Evolutionary conservation across 108 stramenopile species (phyloP).

Genomic region (Nitzschia inconspicua): DNA sequence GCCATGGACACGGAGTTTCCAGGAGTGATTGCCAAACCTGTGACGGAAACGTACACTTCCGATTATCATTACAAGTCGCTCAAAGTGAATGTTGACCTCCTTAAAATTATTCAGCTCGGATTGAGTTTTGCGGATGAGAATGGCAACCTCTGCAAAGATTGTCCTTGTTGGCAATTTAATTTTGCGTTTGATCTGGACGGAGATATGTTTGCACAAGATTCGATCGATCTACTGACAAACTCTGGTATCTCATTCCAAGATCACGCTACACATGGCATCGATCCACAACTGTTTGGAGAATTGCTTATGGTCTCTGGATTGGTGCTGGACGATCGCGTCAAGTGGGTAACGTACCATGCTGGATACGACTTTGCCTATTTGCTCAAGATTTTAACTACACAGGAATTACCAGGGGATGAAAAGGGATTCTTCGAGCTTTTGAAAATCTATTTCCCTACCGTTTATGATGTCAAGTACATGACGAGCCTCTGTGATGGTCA

Average conservation of each 20-base stretch:
- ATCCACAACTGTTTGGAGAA: conserved; percentile 94
- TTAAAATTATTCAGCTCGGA: conserved; percentile 98
- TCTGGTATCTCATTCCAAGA: conserved; percentile 95
- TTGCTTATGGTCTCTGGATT: conserved; percentile 95
- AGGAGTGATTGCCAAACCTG: conserved; percentile 98
- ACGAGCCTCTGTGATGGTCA: conserved; percentile 89
- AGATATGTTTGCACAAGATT: conserved; percentile 99
- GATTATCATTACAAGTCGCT: conserved; percentile 98
- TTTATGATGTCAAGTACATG: conserved; percentile 99
- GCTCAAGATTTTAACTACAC: conserved; percentile 87
- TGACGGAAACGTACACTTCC: conserved; percentile 85
- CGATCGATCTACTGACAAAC: conserved; percentile 92
- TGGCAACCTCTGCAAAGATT: conserved; percentile 88
- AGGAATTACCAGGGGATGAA: conserved; percentile 77
- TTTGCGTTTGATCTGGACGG: conserved; percentile 91
- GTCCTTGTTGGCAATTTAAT: conserved; percentile 99
- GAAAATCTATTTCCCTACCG: conserved; percentile 93
- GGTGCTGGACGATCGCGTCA: conserved; percentile 93
- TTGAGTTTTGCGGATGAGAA: conserved; percentile 90
- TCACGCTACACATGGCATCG: conserved; percentile 92
- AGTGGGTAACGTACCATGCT: conserved; percentile 97
- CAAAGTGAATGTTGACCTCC: conserved; percentile 97
- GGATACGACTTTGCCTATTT: conserved; percentile 99
- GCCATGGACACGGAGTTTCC: conserved; percentile 99
- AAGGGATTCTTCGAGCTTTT: conserved; percentile 91